These are phyloP conservation scores for Larix kaempferi DNA, from an alignment of 75 land plant species.

Conservation along the genomic window DNA sequence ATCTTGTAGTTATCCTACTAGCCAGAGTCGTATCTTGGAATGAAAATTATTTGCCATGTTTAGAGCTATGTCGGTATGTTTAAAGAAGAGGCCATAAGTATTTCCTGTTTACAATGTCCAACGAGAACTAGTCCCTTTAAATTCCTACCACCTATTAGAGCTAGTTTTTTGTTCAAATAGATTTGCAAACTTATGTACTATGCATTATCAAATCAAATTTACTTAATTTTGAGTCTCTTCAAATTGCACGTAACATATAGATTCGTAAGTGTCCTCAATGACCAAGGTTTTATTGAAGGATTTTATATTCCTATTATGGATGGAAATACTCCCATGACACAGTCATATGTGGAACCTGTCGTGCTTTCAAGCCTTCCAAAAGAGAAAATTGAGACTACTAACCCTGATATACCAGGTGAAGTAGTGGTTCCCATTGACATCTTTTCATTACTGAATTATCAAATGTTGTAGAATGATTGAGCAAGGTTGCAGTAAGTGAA, in stretches of 20 bases:
- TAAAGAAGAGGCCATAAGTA: slow-evolving; percentile 29
- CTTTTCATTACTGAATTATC: neutral
- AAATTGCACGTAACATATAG: slow-evolving; percentile 37
- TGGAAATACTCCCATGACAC: neutral
- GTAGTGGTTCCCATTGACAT: neutral
- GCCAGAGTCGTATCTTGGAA: slow-evolving; percentile 66
- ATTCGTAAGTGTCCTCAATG: slow-evolving; percentile 47
- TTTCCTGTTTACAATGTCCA: neutral
- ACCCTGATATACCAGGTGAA: neutral
- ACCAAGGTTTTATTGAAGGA: slow-evolving; percentile 49
- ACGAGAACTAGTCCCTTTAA: neutral
- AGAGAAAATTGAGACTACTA: neutral
- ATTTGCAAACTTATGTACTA: neutral
- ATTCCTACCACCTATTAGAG: neutral
- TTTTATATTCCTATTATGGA: slow-evolving; percentile 33
- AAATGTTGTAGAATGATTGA: too few species aligned
- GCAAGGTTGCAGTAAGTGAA: too few species aligned
- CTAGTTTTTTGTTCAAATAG: too few species aligned
- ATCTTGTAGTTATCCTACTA: slow-evolving; percentile 86
- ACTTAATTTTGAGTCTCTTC: neutral
- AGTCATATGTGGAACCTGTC: neutral
- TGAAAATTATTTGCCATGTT: slow-evolving; percentile 41
- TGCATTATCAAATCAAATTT: neutral
- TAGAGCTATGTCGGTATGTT: slow-evolving; percentile 22
- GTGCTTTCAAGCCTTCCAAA: neutral